phyloP scores from a whole-genome alignment of 805 yeast genomes.

The Suhomyces sp. region DNA sequence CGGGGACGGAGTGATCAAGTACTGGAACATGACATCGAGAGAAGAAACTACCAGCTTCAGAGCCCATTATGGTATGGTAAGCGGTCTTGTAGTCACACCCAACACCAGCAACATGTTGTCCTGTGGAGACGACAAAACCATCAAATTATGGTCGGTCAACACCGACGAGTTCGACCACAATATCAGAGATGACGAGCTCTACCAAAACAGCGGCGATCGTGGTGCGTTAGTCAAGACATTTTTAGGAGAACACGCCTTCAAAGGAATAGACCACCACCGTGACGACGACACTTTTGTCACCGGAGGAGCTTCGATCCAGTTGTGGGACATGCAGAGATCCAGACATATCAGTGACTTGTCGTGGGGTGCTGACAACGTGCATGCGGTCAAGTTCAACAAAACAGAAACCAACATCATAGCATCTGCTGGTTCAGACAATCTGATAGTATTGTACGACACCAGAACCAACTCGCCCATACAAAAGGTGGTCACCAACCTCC shows the following conservation, averaged over 20 bases:
- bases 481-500: constrained; percentile 75
- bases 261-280: constrained; percentile 82
- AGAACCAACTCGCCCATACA: constrained; percentile 91
- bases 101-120: constrained; percentile 57
- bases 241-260: constrained; percentile 80
- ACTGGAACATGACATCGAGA: constrained; percentile 85
- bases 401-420: constrained; percentile 89
- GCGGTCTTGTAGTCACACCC: constrained; percentile 77
- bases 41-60: constrained; percentile 72
- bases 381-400: constrained; percentile 78
- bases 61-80: constrained; percentile 88
- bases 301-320: constrained; percentile 83
- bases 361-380: constrained; percentile 96
- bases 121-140: constrained; percentile 87
- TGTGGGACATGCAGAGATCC: constrained; percentile 88
- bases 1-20: constrained; percentile 92
- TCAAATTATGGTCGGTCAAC: constrained; percentile 84
- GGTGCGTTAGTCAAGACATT: constrained; percentile 72
- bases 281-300: constrained; percentile 76
- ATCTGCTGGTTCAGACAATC: constrained; percentile 80
- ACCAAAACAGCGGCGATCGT: constrained; percentile 24
- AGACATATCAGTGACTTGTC: constrained; percentile 74
- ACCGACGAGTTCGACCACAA: constrained; percentile 48
- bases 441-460: constrained; percentile 84
- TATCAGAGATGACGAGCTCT: constrained; percentile 30